phyloP scores from a whole-genome alignment of 805 yeast species.

The Candida vartiovaarae region DNA sequence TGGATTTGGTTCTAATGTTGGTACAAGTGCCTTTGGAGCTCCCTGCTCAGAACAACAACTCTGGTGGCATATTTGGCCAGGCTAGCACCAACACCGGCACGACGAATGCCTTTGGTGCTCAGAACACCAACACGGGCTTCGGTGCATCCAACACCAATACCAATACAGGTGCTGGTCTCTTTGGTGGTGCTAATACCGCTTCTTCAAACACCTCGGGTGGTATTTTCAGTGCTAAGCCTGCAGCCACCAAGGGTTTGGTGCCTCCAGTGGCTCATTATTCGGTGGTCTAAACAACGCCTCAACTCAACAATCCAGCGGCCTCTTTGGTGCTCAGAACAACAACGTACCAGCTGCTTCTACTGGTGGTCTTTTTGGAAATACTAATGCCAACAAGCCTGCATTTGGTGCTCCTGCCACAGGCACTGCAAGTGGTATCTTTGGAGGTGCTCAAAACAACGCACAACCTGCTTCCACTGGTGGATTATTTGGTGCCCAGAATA shows the following conservation, averaged over 20 bases:
- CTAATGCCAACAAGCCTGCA: neutral
- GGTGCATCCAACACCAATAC: constrained; percentile 3
- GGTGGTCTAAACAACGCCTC: neutral
- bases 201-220: constrained; percentile 8
- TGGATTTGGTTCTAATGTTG: constrained; percentile 18
- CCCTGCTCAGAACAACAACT: constrained; percentile 1
- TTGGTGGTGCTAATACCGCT: constrained; percentile 28
- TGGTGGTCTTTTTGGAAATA: constrained; percentile 24
- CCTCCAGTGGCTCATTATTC: constrained; percentile 1
- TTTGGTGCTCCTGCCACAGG: neutral
- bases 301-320: constrained; percentile 1
- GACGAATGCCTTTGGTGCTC: neutral
- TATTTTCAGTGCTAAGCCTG: constrained; percentile 3
- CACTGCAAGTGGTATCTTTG: constrained; percentile 25
- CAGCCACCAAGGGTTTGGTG: constrained; percentile 20
- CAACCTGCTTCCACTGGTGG: constrained; percentile 3
- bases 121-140: neutral
- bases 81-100: constrained; percentile 2
- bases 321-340: constrained; percentile 11
- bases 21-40: constrained; percentile 18
- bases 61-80: neutral
- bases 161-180: constrained; percentile 33
- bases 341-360: neutral
- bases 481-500: constrained; percentile 7
- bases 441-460: neutral